Evolutionary conservation across 352 stramenopile species (phyloP).

Genomic region (Pythium myriotylum): DNA sequence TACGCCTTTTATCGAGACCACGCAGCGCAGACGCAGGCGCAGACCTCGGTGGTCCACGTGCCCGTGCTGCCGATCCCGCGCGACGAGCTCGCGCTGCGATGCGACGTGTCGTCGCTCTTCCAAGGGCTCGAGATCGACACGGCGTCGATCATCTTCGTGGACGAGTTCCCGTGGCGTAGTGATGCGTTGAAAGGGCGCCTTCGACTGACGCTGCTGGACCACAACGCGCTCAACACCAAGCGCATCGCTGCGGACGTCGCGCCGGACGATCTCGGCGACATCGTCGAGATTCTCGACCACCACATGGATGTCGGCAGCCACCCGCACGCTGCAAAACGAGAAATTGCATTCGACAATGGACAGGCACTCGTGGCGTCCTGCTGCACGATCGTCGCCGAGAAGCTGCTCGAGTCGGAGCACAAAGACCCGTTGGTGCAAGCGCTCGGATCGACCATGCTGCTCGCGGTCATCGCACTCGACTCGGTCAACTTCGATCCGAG

Average conservation of each 20-base stretch:
- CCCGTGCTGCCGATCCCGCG: slow-evolving; percentile 69
- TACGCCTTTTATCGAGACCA: slow-evolving; percentile 57
- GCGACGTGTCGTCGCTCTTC: slow-evolving; percentile 69
- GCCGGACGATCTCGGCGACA: slow-evolving; percentile 29
- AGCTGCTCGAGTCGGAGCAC: slow-evolving; percentile 28
- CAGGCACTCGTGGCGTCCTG: slow-evolving; percentile 71
- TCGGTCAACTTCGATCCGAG: slow-evolving; percentile 76
- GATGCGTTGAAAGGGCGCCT: slow-evolving; percentile 32
- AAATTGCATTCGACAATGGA: slow-evolving; percentile 73
- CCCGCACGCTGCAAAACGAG: slow-evolving; percentile 32
- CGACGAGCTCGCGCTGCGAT: slow-evolving; percentile 60
- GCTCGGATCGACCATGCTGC: slow-evolving; percentile 68
- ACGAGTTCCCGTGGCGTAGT: slow-evolving; percentile 72
- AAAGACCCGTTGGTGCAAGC: slow-evolving; percentile 27
- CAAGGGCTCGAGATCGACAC: slow-evolving; percentile 54
- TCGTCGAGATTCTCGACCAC: slow-evolving; percentile 82
- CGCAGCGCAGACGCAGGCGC: slow-evolving; percentile 3
- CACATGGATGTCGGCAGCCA: slow-evolving; percentile 71
- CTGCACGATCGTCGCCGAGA: slow-evolving; percentile 82
- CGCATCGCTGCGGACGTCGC: slow-evolving; percentile 30
- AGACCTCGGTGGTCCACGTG: slow-evolving; percentile 34
- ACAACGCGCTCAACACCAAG: slow-evolving; percentile 76
- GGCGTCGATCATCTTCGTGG: slow-evolving; percentile 62
- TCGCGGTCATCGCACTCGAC: slow-evolving; percentile 79
- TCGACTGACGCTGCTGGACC: slow-evolving; percentile 65